Evolutionary conservation across 768 basidiomycete species (phyloP).

Genomic region (Agaricus bisporus): DNA sequence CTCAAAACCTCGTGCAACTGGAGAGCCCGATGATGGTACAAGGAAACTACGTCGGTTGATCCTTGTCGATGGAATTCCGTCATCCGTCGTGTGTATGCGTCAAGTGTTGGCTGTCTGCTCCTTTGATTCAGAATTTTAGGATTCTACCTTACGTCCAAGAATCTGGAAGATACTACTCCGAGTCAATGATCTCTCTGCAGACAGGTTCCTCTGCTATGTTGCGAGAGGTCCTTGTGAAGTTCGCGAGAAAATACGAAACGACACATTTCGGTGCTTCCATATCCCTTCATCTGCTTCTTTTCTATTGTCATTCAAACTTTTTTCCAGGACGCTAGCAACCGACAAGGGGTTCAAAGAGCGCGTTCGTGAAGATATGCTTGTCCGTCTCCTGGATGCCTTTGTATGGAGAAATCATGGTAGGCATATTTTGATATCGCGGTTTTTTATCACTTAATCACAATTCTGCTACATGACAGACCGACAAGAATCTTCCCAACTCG

Average conservation of each 20-base stretch:
- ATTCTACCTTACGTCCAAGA: constrained; percentile 76
- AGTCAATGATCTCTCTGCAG: constrained; percentile 72
- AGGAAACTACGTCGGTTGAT: constrained; percentile 85
- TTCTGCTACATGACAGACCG: constrained; percentile 40
- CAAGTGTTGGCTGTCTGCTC: not conserved
- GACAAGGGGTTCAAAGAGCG: constrained; percentile 97
- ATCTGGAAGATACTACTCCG: constrained; percentile 94
- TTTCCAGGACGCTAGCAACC: constrained; percentile 79
- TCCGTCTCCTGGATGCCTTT: constrained; percentile 94
- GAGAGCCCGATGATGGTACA: constrained; percentile 68
- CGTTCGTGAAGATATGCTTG: constrained; percentile 94
- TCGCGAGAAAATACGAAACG: constrained; percentile 90
- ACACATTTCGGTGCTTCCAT: constrained; percentile 78
- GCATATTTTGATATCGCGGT: not conserved
- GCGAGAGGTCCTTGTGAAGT: constrained; percentile 82
- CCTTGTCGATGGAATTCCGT: constrained; percentile 87
- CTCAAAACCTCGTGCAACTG: constrained; percentile 56
- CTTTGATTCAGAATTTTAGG: constrained; percentile 34
- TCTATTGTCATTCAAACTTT: not conserved
- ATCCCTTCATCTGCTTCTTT: not conserved
- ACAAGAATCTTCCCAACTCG: constrained; percentile 72
- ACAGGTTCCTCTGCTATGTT: constrained; percentile 73
- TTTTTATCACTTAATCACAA: not conserved
- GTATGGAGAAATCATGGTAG: constrained; percentile 92
- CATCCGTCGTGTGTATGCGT: constrained; percentile 49